Evolutionary conservation across 306 rosid genomes (phyloP).

Genomic region (Rubus idaeus): DNA sequence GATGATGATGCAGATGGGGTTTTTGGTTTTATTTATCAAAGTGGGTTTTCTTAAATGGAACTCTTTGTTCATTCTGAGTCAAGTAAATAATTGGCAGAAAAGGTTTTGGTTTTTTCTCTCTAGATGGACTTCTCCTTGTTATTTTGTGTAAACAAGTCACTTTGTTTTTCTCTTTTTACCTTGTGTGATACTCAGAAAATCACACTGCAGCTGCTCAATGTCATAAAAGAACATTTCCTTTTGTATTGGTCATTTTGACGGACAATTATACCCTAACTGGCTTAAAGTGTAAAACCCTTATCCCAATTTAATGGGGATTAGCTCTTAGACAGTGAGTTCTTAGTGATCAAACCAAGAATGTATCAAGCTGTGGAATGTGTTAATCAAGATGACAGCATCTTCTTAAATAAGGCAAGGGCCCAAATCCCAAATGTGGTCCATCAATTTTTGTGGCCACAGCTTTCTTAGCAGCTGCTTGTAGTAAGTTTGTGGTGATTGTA

Average conservation of each 20-base stretch:
- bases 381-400: slow-evolving; percentile 36
- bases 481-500: slow-evolving; percentile 9
- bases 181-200: slow-evolving; percentile 28
- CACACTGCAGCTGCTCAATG: slow-evolving; percentile 35
- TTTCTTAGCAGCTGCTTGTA: slow-evolving; percentile 29
- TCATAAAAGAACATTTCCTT: slow-evolving; percentile 29
- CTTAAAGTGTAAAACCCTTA: slow-evolving; percentile 19
- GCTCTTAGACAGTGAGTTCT: slow-evolving; percentile 34
- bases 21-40: slow-evolving; percentile 24
- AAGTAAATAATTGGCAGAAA: slow-evolving; percentile 39
- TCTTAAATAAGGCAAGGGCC: slow-evolving; percentile 47
- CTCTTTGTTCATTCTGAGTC: slow-evolving; percentile 26
- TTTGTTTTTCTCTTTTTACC: slow-evolving; percentile 19
- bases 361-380: slow-evolving; percentile 38
- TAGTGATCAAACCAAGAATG: slow-evolving; percentile 47
- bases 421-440: slow-evolving; percentile 51
- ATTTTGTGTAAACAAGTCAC: slow-evolving; percentile 27
- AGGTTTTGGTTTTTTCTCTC: slow-evolving; percentile 32
- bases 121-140: slow-evolving; percentile 32
- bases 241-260: slow-evolving; percentile 37
- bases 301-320: slow-evolving; percentile 19
- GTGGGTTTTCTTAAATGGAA: slow-evolving; percentile 8
- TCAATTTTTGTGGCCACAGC: slow-evolving; percentile 53
- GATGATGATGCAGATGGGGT: slow-evolving; percentile 33
- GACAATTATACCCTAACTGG: slow-evolving; percentile 18